Percentiles rank a stretch among this genome's conserved stretches.
phyloP scores from a whole-genome alignment of 257 asterid species.

The Solanum sitiens region DNA sequence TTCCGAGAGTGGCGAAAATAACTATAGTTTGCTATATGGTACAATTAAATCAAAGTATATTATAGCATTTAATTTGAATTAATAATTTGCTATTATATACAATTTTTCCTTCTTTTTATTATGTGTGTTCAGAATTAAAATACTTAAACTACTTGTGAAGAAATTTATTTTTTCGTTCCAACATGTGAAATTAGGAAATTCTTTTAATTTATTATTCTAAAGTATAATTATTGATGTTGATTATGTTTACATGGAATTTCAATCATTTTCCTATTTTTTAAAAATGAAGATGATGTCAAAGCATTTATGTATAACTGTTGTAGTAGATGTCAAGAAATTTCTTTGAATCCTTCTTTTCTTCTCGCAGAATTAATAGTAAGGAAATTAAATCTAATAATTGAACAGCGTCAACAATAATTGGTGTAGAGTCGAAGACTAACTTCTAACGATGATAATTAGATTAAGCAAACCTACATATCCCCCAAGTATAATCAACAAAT shows the following conservation, averaged over 20 bases:
- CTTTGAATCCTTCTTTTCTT: not conserved
- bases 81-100: too few species aligned
- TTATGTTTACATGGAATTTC: not conserved
- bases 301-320: not conserved
- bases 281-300: not conserved
- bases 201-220: not conserved
- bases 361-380: not conserved
- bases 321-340: not conserved
- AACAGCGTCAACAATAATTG: not conserved
- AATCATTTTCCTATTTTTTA: not conserved
- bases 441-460: not conserved
- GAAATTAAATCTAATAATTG: not conserved
- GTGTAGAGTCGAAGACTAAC: not conserved
- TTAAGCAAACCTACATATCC: not conserved
- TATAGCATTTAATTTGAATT: too few species aligned
- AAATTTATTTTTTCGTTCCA: too few species aligned
- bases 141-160: too few species aligned
- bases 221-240: not conserved
- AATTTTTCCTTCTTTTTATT: too few species aligned
- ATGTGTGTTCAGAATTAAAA: too few species aligned
- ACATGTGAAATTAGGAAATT: not conserved
- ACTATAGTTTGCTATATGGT: too few species aligned
- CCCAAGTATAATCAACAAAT: not conserved
- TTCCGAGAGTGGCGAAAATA: too few species aligned
- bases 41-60: too few species aligned